These are phyloP conservation scores for Spinellus fusiger DNA, from an alignment of 192 early-diverging fungal genomes.

Conservation along the genomic window DNA sequence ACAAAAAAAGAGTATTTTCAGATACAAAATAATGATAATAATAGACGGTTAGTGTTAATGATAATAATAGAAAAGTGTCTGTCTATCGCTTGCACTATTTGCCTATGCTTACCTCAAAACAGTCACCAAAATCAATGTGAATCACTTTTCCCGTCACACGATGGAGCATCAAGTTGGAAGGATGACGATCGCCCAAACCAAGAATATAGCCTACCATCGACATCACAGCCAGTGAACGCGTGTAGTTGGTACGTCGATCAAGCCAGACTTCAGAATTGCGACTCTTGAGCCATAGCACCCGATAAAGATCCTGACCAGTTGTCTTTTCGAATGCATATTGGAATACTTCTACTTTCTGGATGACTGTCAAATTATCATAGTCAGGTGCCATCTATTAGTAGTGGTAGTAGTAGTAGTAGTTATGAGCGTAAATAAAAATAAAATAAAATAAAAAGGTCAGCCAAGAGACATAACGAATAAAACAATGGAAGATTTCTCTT, in stretches of 20 bases:
- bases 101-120: slow-evolving; percentile 70
- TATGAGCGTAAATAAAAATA: slow-evolving; percentile 4
- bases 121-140: slow-evolving; percentile 97
- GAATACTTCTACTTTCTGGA: slow-evolving; percentile 95
- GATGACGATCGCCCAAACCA: slow-evolving; percentile 95
- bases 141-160: slow-evolving; percentile 84
- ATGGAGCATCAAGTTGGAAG: slow-evolving; percentile 93
- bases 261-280: slow-evolving; percentile 95
- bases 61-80: not conserved
- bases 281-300: slow-evolving; percentile 91
- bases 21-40: not conserved
- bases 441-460: not conserved
- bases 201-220: slow-evolving; percentile 98
- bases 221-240: slow-evolving; percentile 91
- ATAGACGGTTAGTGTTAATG: not conserved
- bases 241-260: slow-evolving; percentile 92
- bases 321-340: slow-evolving; percentile 87
- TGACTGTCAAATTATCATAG: slow-evolving; percentile 77
- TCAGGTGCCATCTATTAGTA: slow-evolving; percentile 75
- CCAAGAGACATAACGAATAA: not conserved
- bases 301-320: slow-evolving; percentile 87
- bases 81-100: not conserved
- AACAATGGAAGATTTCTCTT: not conserved
- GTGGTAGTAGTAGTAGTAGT: not conserved
- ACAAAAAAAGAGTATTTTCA: not conserved